These are phyloP conservation scores for Colletotrichum zoysiae DNA, from an alignment of 2,329 filamentous ascomycete species.

Conservation along the genomic window DNA sequence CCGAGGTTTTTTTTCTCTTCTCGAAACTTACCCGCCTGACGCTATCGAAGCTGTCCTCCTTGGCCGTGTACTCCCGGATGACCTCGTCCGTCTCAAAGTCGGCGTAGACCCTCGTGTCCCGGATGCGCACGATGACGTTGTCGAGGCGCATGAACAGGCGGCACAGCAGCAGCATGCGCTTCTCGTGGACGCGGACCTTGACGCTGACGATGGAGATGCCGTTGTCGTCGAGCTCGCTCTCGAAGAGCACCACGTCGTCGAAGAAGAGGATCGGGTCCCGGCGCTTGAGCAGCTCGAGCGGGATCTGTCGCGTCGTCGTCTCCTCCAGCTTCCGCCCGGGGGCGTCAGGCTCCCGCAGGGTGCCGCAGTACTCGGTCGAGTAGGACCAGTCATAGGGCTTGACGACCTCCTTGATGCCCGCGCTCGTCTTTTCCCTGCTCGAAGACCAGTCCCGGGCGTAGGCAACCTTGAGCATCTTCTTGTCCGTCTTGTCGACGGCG, in stretches of 20 bases:
- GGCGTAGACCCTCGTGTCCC: slow-evolving; percentile 92
- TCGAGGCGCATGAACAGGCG: slow-evolving; percentile 95
- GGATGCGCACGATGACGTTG: slow-evolving; percentile 85
- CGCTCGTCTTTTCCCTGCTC: slow-evolving; percentile 78
- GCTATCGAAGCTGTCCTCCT: slow-evolving; percentile 83
- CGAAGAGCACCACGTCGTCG: slow-evolving; percentile 95
- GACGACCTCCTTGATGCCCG: slow-evolving; percentile 92
- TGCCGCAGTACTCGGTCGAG: slow-evolving; percentile 87
- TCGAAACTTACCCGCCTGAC: slow-evolving; percentile 73
- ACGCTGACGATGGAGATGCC: slow-evolving; percentile 91
- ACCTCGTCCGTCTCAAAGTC: slow-evolving; percentile 86
- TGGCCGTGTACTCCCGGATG: slow-evolving; percentile 89
- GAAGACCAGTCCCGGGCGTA: slow-evolving; percentile 88
- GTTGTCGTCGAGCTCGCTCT: slow-evolving; percentile 98
- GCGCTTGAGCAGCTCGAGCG: slow-evolving; percentile 86
- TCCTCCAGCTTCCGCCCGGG: not conserved
- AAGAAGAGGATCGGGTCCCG: slow-evolving; percentile 97
- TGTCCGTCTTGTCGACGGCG: slow-evolving; percentile 92
- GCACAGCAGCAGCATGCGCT: slow-evolving; percentile 84
- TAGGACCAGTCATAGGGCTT: slow-evolving; percentile 99
- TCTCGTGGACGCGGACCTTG: slow-evolving; percentile 94
- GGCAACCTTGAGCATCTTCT: slow-evolving; percentile 91
- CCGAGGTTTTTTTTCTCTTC: not conserved
- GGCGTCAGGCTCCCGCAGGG: slow-evolving; percentile 55
- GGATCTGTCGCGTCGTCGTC: slow-evolving; percentile 67